Evolutionary conservation across 2,329 filamentous ascomycete genomes (phyloP), one percentile per base, ranked within the genome.

Genomic region (Aspergillus glaucus): DNA sequence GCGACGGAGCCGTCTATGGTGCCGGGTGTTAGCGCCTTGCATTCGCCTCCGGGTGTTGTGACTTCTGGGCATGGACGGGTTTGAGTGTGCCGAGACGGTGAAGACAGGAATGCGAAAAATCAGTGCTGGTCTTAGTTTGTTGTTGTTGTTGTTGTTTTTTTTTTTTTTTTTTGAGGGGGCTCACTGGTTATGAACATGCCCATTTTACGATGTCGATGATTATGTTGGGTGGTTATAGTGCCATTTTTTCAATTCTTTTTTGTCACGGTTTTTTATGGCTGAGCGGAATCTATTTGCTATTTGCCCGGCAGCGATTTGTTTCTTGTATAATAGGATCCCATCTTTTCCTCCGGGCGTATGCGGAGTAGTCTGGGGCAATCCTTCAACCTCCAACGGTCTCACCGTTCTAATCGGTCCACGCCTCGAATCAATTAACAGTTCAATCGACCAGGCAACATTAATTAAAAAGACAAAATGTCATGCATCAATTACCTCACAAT

Each of bases 1-100:
- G 60, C 60, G 41, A 51, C 48, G 2, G 55, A 55, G 24, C 34
- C 50, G 30, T 44, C 51, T 15, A 28, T 49, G 22, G 26, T 49
- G 19, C 39, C 55, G 14, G 46, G 24, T 6, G 43, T 37, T n/a
- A 44, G 32, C 17, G 47, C 34, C n/a, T 24, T 54, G 2, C 45
- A 55, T 41, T 17, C 52, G 8, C 46, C 53, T 2, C 45, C 54
- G 14, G 53, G 46, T 9, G 48, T 44, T 8, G 39, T 51, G 34
- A 49, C 51, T 1, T 19, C 37, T 17, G 37, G 19, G 19, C 17
- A 17, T 4, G 37, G 10, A 30, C 26, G 26, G 10, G 4, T 10
- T 12, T 30, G 10, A 30, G 12, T 3, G 26, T 30, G 26, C 12
- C 9, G 5, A 30, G 34, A 36, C 6, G 14, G 34, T 7, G 3